Evolutionary conservation across 306 rosid species (phyloP), one percentile per base, ranked within the genome.

Genomic region (Hippophae rhamnoides): DNA sequence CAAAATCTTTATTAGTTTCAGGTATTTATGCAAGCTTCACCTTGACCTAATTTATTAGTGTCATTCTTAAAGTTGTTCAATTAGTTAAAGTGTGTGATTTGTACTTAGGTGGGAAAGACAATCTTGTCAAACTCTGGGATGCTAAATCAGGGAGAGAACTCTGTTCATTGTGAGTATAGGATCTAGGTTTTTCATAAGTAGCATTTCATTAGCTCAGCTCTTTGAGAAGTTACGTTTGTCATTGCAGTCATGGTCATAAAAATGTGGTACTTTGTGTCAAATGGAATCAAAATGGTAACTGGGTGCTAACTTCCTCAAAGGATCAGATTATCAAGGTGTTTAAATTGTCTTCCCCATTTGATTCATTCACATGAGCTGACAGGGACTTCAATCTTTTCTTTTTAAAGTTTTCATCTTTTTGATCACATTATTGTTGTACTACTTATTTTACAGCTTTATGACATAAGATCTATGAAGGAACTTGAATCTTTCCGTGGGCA

Each of bases 401-500:
- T 27, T 38, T 71, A 14, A 49, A 11, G 27, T 51, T 51, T 18
- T 63, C 51, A 54, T 53, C 43, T 18, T 55, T 57, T 47, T 43
- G 9, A 38, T 60, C 38, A 54, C 59, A 56, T 31, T 48, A 65
- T 65, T 12, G 9, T 47, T 66, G 61, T 50, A 55, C 61, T 61
- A 51, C 63, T 56, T 41, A 52, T 60, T 43, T 74, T 78, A 67
- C 75, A 92, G 99, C 96, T 92, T 63, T 88, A 92, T 72, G 96
- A 92, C 83, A 88, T 92, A 54, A 83, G 99, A 61, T 87, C 96
- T 64, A 92, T 92, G 99, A 92, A 92, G 79, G 99, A 92, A 74
- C 99, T 92, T 74, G 93, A 86, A 74, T 92, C 99, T 46, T 92
- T 88, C 65, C 99, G 99, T 46, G 99, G 99, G 54, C 95, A 92